Base-by-base conservation (phyloP, 2,329 filamentous ascomycete species). In the Paramyrothecium sp. region DNA sequence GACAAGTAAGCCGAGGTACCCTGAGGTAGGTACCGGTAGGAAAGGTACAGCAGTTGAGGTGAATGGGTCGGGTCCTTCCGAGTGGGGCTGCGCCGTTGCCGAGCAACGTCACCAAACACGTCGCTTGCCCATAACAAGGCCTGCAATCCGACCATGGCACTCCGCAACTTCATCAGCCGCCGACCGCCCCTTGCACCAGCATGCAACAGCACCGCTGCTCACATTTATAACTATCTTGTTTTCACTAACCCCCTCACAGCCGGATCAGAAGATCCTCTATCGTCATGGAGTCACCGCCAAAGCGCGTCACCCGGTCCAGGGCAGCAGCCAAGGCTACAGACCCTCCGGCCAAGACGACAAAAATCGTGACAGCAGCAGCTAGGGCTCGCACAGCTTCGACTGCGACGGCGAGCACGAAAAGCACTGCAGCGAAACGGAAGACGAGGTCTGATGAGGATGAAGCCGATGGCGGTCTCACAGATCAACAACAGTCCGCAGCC, bases 271-370 rank as follows among this genome's bases (percentile, higher is more conserved):
- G 49, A 55, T 49, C 60, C 58, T 55, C 53, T 55, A 41, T 41
- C 60, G 75, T 54, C 61, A 85, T 86, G 82, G 80, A 83, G 62
- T 85, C 81, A 58, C 83, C 84, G 54, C 84, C 83, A 38, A 85
- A 85, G 72, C 81, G 84, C 61, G 78, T 86, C 66, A 86, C 84
- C 60, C 80, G 84, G 54, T 73, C 78, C 50, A 71, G 78, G 57
- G 76, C 78, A 33, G 76, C 77, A 26, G 77, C 77, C 48, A 79
- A 75, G 66, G 69, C 69, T 34, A 67, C 63, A 54, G 73, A 78
- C 57, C 66, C 73, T 23, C 67, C 70, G 47, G 64, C 64, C 12
- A 75, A 78, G 63, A 73, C 75, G 2, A 75, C 78, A 58, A 81
- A 73, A 58, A 75, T 80, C 60, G 72, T 79, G 59, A 81, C 81